A percentile compares a stretch with the other conserved stretches of the same genome.
Conservation (phyloP, 2,329 filamentous ascomycete species). For the Diaporthe citriasiana region DNA sequence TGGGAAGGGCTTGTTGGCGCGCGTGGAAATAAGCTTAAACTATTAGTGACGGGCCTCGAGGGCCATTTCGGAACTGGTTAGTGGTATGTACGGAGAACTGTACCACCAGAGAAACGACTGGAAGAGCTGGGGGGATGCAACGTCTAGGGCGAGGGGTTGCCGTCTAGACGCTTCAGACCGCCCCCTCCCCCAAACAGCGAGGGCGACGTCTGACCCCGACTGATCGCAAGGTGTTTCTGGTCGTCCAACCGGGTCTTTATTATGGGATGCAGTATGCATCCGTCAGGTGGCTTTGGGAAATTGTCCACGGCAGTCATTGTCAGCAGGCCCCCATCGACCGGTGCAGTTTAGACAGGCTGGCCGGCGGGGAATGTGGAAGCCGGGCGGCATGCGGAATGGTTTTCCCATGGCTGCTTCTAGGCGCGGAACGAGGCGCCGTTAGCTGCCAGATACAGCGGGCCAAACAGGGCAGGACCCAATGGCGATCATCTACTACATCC, state of each 20-base stretch:
- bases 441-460: conserved; percentile 31
- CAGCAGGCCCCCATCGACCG: conserved; percentile 28
- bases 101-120: neutral
- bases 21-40: conserved; percentile 32
- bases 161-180: conserved; percentile 10
- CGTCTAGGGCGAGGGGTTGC: neutral
- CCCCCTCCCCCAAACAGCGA: neutral
- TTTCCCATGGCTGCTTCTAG: conserved; percentile 33
- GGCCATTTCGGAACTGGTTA: conserved; percentile 20
- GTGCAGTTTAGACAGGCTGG: conserved; percentile 6
- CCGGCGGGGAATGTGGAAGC: conserved; percentile 5
- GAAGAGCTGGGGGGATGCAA: neutral
- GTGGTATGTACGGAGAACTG: neutral
- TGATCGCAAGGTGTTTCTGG: conserved; percentile 29
- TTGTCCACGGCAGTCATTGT: conserved; percentile 31
- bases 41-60: conserved; percentile 23
- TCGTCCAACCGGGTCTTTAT: conserved; percentile 33
- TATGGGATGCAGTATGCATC: conserved; percentile 32
- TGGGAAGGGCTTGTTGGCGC: conserved; percentile 16
- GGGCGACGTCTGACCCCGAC: neutral
- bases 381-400: conserved; percentile 32
- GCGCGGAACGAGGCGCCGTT: conserved; percentile 34
- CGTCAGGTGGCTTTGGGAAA: conserved; percentile 26
- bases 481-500: conserved; percentile 9
- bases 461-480: conserved; percentile 24